phyloP scores from a whole-genome alignment of 2,329 filamentous ascomycete species.

The Cladophialophora exuberans region DNA sequence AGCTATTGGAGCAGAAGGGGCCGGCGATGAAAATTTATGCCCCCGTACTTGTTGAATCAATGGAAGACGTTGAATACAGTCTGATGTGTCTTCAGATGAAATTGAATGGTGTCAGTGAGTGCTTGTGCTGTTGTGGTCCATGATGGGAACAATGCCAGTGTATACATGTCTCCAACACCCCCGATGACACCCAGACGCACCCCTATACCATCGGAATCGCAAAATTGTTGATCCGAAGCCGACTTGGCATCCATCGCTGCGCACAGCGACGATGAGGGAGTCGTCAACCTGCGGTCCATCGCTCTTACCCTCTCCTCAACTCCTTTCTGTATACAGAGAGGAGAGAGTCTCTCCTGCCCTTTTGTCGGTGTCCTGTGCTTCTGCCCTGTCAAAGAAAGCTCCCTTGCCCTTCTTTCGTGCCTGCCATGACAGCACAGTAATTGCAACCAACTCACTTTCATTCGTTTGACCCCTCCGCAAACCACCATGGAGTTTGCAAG shows the following conservation, averaged over 20 bases:
- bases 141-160: not conserved
- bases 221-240: constrained; percentile 2
- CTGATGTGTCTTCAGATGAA: not conserved
- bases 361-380: not conserved
- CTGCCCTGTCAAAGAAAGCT: not conserved
- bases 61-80: not conserved
- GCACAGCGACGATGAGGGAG: no score
- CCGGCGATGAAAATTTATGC: no score
- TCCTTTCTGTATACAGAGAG: not conserved
- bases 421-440: no score
- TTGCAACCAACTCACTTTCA: no score
- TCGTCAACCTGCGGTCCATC: no score
- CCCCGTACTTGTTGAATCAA: no score
- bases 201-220: not conserved
- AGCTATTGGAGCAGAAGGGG: no score
- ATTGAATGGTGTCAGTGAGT: not conserved
- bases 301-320: no score
- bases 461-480: not conserved
- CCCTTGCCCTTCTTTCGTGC: not conserved
- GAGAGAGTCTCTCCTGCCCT: not conserved
- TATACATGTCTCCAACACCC: not conserved
- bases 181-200: not conserved
- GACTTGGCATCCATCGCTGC: constrained; percentile 10
- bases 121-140: no score
- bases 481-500: constrained; percentile 18